These are phyloP conservation scores for Kernera saxatilis DNA, from an alignment of 345 rosid species.

Conservation along the genomic window DNA sequence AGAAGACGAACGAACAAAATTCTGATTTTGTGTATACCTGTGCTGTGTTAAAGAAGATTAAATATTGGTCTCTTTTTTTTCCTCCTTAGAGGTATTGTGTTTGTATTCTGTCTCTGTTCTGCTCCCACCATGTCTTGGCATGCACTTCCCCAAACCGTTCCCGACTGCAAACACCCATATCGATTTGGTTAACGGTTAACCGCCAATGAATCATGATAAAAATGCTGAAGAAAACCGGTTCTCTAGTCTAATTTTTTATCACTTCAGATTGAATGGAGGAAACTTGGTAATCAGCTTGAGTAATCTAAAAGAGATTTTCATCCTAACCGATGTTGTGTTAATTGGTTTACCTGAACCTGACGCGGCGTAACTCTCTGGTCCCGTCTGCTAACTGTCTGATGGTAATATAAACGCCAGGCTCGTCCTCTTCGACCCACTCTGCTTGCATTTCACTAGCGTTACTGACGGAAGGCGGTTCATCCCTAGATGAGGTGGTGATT, in stretches of 20 bases:
- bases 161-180: slow-evolving; percentile 52
- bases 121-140: slow-evolving; percentile 97
- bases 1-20: slow-evolving; percentile 14
- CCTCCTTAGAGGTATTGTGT: slow-evolving; percentile 67
- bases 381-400: slow-evolving; percentile 90
- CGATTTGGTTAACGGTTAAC: background rate
- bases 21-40: slow-evolving; percentile 13
- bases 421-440: slow-evolving; percentile 96
- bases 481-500: slow-evolving; percentile 80
- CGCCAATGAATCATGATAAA: background rate
- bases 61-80: background rate
- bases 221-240: background rate
- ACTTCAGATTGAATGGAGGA: background rate
- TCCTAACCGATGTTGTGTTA: background rate
- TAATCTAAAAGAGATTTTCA: background rate
- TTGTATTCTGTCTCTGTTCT: slow-evolving; percentile 96
- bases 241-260: background rate
- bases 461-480: slow-evolving; percentile 72
- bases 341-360: slow-evolving; percentile 76
- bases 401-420: slow-evolving; percentile 94
- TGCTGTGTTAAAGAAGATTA: slow-evolving; percentile 25
- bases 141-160: slow-evolving; percentile 89
- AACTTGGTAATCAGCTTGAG: background rate
- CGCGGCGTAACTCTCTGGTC: slow-evolving; percentile 90
- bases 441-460: slow-evolving; percentile 87